Evolutionary conservation across 352 stramenopile species (phyloP), one percentile per base, ranked within the genome.

Genomic region (Globisporangium sylvaticum): DNA sequence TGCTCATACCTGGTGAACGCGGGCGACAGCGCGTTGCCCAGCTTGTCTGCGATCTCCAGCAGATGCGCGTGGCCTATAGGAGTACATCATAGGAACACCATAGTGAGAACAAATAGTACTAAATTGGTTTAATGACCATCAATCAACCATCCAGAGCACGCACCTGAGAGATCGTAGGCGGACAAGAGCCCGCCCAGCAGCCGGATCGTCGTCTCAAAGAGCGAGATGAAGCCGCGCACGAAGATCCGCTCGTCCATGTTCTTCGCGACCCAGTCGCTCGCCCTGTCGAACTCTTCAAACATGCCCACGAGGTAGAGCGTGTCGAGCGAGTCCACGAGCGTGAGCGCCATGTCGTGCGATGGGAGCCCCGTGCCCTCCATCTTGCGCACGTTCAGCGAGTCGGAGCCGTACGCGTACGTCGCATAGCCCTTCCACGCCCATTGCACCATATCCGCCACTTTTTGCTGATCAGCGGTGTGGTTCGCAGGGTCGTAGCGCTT

Each of bases 371-470:
- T 84, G 31, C 82, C 79, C 20, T 70, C 79, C 72, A 90, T 87
- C 12, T 69, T 77, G 53, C 77, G 73, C 27, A 92, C 81, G 56
- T 94, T 87, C 15, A 94, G 65, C 37, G 84, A 87, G 72, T 94
- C 85, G 60, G 82, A 71, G 58, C 85, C 82, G 46, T 89, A 94
- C 14, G 85, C 85, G 56, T 89, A 80, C 10, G 75, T 79, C 32
- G 84, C 78, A 67, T 94, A 94, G 14, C 79, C 85, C 62, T 89
- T 81, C 85, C 85, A 94, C n/a, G 85, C 85, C 85, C 85, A 94
- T 31, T 78, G 68, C 48, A 91, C 69, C 82, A 91, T 91, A 18
- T 76, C 73, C 1, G 66, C 79, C 50, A 92, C 85, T 57, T 87
- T 69, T 25, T 73, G 74, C 65, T 91, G 84, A 56, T 91, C 83